Percentiles rank a stretch among this genome's conserved stretches.
Evolutionary conservation across 164 flowering plant species (phyloP).

Genomic region (Chimonanthus praecox): DNA sequence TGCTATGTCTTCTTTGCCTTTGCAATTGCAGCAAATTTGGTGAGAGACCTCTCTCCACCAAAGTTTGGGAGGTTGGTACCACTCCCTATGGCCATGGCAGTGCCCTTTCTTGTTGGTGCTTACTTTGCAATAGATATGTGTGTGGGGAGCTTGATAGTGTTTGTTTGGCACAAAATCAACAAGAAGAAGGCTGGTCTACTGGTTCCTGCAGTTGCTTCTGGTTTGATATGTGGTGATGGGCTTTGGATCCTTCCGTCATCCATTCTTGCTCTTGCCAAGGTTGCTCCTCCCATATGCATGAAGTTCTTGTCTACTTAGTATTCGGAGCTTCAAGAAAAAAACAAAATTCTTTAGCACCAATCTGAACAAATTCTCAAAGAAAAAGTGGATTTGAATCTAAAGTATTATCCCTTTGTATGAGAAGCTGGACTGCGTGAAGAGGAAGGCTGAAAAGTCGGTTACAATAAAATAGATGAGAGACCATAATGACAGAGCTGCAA

Average conservation of each 20-base stretch:
- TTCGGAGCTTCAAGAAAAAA: neutral
- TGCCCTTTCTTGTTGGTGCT: constrained; percentile 86
- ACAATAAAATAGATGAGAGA: too few species aligned
- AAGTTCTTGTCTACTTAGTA: constrained; percentile 29
- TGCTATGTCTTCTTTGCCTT: constrained; percentile 74
- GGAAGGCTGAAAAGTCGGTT: neutral
- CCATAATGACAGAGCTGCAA: too few species aligned
- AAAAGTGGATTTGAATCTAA: neutral
- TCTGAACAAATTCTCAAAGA: neutral
- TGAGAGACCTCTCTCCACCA: constrained; percentile 44
- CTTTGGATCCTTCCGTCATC: constrained; percentile 35
- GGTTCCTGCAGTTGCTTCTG: constrained; percentile 46
- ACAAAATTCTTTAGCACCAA: neutral
- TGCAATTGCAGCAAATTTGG: constrained; percentile 54
- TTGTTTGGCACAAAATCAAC: constrained; percentile 59
- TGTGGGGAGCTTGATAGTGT: constrained; percentile 74
- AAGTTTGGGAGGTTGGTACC: constrained; percentile 63
- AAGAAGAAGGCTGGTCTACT: constrained; percentile 51
- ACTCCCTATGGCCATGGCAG: constrained; percentile 96
- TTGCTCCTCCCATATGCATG: constrained; percentile 58
- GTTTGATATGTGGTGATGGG: constrained; percentile 36
- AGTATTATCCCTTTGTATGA: neutral
- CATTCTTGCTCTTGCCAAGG: constrained; percentile 24
- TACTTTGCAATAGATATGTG: constrained; percentile 92
- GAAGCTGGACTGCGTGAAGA: neutral